phyloP scores from a whole-genome alignment of 2,329 filamentous ascomycete genomes.

The Calonectria henricotiae region DNA sequence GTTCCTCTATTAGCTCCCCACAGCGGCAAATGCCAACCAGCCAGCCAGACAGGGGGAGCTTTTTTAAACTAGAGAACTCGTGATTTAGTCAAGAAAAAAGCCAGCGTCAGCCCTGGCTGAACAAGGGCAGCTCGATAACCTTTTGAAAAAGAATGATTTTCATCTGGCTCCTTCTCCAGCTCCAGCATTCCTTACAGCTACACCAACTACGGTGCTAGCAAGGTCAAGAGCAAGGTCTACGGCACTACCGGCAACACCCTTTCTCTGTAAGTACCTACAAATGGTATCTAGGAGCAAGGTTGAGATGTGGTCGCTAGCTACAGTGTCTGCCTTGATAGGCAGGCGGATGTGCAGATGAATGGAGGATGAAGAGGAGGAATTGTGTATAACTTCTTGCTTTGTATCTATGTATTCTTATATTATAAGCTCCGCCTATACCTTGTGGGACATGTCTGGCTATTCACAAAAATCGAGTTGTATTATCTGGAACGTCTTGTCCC shows the following conservation, averaged over 20 bases:
- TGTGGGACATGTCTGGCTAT: background rate
- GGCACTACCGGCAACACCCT: conserved; percentile 61
- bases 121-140: conserved; percentile 19
- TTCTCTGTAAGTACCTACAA: conserved; percentile 51
- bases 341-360: background rate
- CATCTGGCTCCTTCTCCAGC: conserved; percentile 65
- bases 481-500: background rate
- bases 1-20: conserved; percentile 1
- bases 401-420: conserved; percentile 27
- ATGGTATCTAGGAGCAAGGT: background rate
- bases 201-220: conserved; percentile 63
- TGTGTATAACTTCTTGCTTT: background rate
- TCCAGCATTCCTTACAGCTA: conserved; percentile 71
- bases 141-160: conserved; percentile 23
- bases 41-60: too few relatives aligned
- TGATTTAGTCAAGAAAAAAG: conserved; percentile 11
- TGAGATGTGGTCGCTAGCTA: conserved; percentile 4
- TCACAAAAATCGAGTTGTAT: conserved; percentile 29
- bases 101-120: conserved; percentile 29
- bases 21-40: conserved; percentile 11
- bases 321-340: background rate
- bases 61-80: conserved; percentile 14
- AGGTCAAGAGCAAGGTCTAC: conserved; percentile 63
- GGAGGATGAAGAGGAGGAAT: background rate
- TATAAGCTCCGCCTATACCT: background rate